Evolutionary conservation across 2,329 filamentous ascomycete genomes (phyloP).

Genomic region (Cylindrodendrum hubeiense): DNA sequence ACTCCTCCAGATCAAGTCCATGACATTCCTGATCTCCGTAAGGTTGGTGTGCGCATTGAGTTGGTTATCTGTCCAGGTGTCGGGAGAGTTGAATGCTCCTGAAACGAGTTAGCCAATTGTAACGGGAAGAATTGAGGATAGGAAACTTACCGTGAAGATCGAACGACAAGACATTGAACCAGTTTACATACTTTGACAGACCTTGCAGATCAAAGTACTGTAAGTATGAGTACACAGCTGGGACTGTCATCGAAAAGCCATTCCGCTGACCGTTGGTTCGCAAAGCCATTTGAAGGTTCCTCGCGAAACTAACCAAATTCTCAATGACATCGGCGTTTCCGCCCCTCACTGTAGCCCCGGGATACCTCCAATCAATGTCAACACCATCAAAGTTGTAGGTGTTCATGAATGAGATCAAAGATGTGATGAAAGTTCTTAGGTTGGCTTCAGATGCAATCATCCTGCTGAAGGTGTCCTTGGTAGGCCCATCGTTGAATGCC

Average conservation of each 20-base stretch:
- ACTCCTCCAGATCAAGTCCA: constrained; percentile 25
- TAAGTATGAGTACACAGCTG: constrained; percentile 45
- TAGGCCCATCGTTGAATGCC: constrained; percentile 52
- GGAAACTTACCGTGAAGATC: constrained; percentile 26
- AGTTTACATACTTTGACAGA: constrained; percentile 36
- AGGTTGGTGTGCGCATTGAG: constrained; percentile 32
- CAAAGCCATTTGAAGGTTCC: neutral
- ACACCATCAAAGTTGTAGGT: constrained; percentile 37
- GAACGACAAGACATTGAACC: constrained; percentile 41
- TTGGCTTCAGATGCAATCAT: constrained; percentile 3
- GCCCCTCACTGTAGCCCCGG: constrained; percentile 49
- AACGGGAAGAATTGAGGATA: neutral
- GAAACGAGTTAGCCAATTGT: neutral
- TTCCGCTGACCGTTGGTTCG: constrained; percentile 34
- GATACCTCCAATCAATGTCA: too few species aligned
- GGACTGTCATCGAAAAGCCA: constrained; percentile 24
- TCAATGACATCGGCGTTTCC: constrained; percentile 51
- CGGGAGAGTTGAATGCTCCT: neutral
- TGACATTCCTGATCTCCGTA: constrained; percentile 11
- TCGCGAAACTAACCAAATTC: constrained; percentile 47
- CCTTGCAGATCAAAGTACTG: constrained; percentile 21
- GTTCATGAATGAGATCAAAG: constrained; percentile 28
- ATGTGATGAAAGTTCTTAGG: constrained; percentile 12
- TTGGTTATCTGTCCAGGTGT: neutral
- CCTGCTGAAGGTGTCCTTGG: constrained; percentile 42